Evolutionary conservation across 2,329 filamentous ascomycete genomes (phyloP).

Genomic region (Calonectria naviculata): DNA sequence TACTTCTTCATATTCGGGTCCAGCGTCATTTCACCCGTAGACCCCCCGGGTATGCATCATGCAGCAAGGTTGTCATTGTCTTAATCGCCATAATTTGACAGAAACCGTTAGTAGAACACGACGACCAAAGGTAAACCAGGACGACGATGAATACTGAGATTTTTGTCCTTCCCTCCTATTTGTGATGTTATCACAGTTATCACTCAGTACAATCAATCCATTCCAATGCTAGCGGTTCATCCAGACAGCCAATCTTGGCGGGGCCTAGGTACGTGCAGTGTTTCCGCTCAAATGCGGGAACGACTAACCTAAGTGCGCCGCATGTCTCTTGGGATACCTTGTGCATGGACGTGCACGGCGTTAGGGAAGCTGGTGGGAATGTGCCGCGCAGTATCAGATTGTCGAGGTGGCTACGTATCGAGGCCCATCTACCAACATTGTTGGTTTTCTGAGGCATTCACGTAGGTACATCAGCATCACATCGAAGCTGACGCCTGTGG

Average conservation of each 20-base stretch:
- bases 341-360: background rate
- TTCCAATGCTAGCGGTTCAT: background rate
- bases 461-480: background rate
- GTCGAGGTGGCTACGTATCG: background rate
- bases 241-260: background rate
- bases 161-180: background rate
- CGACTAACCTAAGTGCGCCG: slow-evolving; percentile 6
- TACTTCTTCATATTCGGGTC: background rate
- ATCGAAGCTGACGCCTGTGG: background rate
- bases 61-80: slow-evolving; percentile 7
- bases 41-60: slow-evolving; percentile 2
- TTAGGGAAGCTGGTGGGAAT: slow-evolving; percentile 3
- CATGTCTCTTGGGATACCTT: slow-evolving; percentile 1
- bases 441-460: background rate
- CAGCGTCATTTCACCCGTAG: background rate
- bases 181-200: background rate
- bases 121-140: background rate
- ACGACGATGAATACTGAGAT: background rate
- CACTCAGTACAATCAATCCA: background rate
- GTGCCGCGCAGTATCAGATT: background rate
- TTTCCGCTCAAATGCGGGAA: slow-evolving; percentile 17
- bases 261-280: slow-evolving; percentile 19
- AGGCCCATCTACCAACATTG: background rate
- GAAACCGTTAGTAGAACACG: background rate
- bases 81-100: background rate